These are phyloP conservation scores for Sarcodon sp. DNA, from an alignment of 768 basidiomycete species.

Conservation along the genomic window DNA sequence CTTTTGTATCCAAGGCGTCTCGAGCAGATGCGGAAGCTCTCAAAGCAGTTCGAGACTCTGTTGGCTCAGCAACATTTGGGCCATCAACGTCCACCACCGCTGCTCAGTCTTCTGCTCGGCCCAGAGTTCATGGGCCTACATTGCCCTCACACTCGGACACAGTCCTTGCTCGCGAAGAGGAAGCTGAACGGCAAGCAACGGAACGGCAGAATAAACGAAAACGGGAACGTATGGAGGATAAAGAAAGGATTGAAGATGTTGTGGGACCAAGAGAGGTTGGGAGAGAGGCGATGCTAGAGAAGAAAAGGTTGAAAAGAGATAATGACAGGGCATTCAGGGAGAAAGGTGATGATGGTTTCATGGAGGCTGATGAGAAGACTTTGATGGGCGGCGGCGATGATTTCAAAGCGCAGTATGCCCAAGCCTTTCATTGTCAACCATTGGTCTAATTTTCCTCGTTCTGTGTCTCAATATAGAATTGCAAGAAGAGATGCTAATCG, in stretches of 20 bases:
- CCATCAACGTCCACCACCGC: slow-evolving; percentile 5
- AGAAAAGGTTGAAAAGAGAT: slow-evolving; percentile 66
- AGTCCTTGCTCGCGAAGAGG: slow-evolving; percentile 53
- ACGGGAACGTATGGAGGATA: slow-evolving; percentile 49
- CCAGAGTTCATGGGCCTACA: slow-evolving; percentile 51
- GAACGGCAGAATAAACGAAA: slow-evolving; percentile 53
- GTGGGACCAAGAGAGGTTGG: slow-evolving; percentile 76
- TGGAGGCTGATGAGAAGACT: slow-evolving; percentile 68
- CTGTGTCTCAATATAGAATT: slow-evolving; percentile 32
- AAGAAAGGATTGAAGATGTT: slow-evolving; percentile 62
- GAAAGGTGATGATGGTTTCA: slow-evolving; percentile 57
- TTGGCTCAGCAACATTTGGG: slow-evolving; percentile 32
- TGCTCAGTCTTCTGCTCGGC: slow-evolving; percentile 9
- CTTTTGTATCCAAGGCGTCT: slow-evolving; percentile 57
- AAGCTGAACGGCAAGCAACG: slow-evolving; percentile 33
- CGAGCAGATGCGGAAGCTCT: slow-evolving; percentile 47
- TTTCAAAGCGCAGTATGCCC: slow-evolving; percentile 59
- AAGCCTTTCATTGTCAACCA: not conserved
- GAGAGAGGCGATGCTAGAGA: slow-evolving; percentile 76
- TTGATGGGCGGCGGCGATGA: slow-evolving; percentile 77
- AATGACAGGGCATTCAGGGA: slow-evolving; percentile 61
- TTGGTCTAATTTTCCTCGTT: not conserved
- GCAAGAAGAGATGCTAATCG: slow-evolving; percentile 65
- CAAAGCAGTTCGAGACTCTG: slow-evolving; percentile 44
- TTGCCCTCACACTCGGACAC: slow-evolving; percentile 61